Base-by-base conservation (phyloP, 768 basidiomycete genomes). In the Atractiella rhizophila region DNA sequence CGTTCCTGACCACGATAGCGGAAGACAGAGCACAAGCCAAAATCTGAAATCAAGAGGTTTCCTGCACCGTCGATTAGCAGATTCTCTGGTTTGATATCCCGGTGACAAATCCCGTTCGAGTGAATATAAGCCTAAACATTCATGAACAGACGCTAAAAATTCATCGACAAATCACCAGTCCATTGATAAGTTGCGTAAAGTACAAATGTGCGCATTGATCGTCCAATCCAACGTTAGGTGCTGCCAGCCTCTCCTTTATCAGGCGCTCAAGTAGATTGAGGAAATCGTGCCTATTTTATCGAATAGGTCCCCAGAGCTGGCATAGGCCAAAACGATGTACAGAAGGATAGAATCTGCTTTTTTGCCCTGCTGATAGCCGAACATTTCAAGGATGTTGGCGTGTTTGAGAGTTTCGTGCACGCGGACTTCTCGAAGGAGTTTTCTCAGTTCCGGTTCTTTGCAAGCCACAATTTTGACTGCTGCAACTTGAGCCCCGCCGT, bases 71-170 rank as follows among this genome's bases (percentile, higher is more conserved):
- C 76, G 0, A 98, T 68, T 3, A 98, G 68, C 15, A 94, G 57
- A 50, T 98, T 98, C 57, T 98, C 91, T 0, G 91, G 91, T 55
- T 98, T 98, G 40, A 98, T 66, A 52, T 98, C 91, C 28, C 91
- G 72, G 56, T 98, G 91, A 51, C 81, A 86, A 16, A 98, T 76
- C 2, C 91, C 91, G 60, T 81, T 71, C 7, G 54, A 57, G 53
- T 94, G 86, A 24, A 58, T 78, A 88, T 24, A 8, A 18, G 25
- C 32, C 29, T n/a, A 31, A 40, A 10, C 39, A 28, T 20, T 5
- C 12, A 28, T 5, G 18, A 28, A 44, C 26, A 37, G 37, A 36
- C 28, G 27, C 19, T 21, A 43, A 40, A 18, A 31, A 20, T 35
- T 30, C 18, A 23, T 21, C 35, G 18, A 13, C 10, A 15, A 60